A percentile compares a stretch with the other conserved stretches of the same genome.
phyloP scores from a whole-genome alignment of 148 eudicot genomes.

The Vaccinium vitisidaea region DNA sequence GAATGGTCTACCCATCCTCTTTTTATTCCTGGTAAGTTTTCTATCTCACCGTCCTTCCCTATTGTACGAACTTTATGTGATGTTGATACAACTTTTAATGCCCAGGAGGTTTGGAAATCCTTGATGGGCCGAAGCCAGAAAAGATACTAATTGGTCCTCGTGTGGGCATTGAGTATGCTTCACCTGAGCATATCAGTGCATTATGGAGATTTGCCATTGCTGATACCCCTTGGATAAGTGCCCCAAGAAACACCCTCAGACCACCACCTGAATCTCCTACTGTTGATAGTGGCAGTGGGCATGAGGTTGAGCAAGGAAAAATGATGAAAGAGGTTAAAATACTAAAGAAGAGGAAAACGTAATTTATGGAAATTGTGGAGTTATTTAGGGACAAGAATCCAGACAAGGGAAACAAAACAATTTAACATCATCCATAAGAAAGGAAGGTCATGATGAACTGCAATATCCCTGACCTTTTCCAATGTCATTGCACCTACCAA shows the following conservation, averaged over 20 bases:
- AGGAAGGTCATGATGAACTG: neutral
- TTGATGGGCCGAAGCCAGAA: conserved; percentile 89
- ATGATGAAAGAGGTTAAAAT: neutral
- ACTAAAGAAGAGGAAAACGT: neutral
- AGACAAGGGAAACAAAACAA: neutral
- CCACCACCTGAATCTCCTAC: conserved; percentile 29
- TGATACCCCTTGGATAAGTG: conserved; percentile 80
- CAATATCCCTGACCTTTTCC: neutral
- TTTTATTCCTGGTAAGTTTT: conserved; percentile 58
- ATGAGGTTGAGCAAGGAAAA: neutral
- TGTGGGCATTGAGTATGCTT: conserved; percentile 88
- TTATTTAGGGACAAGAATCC: neutral
- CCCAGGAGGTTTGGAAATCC: conserved; percentile 77
- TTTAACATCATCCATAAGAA: neutral
- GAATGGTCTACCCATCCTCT: conserved; percentile 95
- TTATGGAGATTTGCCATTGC: conserved; percentile 91
- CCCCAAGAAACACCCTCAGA: conserved; percentile 78
- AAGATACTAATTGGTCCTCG: conserved; percentile 78
- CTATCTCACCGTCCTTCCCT: neutral
- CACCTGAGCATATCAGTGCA: conserved; percentile 74
- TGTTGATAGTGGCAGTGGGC: neutral
- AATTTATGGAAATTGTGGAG: neutral
- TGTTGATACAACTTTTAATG: conserved; percentile 6
- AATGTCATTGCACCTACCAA: neutral
- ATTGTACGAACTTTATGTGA: neutral